Evolutionary conservation across 257 asterid species (phyloP), one percentile per base, ranked within the genome.

Genomic region (Nicotiana attenuata): DNA sequence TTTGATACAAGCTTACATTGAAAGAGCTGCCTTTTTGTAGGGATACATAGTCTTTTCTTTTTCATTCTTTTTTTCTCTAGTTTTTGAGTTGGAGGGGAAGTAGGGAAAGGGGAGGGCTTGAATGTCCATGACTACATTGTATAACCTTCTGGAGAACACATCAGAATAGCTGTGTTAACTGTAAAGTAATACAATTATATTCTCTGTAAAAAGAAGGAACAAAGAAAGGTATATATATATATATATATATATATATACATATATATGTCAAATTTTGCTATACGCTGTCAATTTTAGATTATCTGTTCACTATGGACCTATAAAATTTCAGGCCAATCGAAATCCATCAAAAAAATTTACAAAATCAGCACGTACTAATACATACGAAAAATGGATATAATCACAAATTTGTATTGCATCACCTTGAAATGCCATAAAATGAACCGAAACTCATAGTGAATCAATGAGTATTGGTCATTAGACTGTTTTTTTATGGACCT

Each of bases 171-270:
- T 80, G 28, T 64, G 38, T 80, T 80, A 80, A 80, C 24, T 80
- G 82, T 80, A 80, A 45, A 64, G 26, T 50, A 64, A 67, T 67
- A 80, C 61, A 64, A 80, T 80, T 80, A 61, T 80, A 47, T 41
- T 80, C 63, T 47, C 45, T 50, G 80, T 50, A 50, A 47, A 47
- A 73, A 80, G 11, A 61, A 28, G 64, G 28, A 45, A 64, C 45
- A 41, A 61, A 22, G 61, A 61, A 78, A 80, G 63, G 64, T 47
- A 17, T 38, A 77, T 64, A 80, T 59, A 38, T 33, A 35, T n/a
- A n/a, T n/a, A n/a, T n/a, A n/a, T n/a, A n/a, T n/a, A n/a, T n/a
- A n/a, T n/a, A n/a, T n/a, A n/a, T n/a, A n/a, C n/a, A n/a, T n/a
- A n/a, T n/a, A n/a, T n/a, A n/a, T n/a, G 20, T 57, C 24, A 71